These are phyloP conservation scores for Chenopodium formosanum DNA, from an alignment of 148 eudicot species.

Conservation along the genomic window DNA sequence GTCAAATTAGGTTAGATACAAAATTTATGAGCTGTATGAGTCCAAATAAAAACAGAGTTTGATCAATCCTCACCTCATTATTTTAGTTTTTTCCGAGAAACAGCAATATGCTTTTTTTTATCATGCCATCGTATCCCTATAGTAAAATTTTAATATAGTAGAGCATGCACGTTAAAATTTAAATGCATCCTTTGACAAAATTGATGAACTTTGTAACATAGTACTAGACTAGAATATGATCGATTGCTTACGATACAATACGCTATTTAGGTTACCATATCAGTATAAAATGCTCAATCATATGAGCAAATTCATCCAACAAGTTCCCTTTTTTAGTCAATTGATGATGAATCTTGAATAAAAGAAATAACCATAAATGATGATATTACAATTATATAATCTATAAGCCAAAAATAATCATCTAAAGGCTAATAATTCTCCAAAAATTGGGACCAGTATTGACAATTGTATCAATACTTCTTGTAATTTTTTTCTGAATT, in stretches of 20 bases:
- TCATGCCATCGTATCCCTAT: no score
- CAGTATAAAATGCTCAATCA: background rate
- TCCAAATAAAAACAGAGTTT: no score
- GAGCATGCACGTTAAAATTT: no score
- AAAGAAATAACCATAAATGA: background rate
- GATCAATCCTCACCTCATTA: no score
- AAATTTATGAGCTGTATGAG: no score
- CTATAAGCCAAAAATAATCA: background rate
- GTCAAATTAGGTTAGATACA: no score
- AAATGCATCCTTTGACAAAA: no score
- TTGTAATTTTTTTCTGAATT: background rate
- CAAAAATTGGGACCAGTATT: conserved; percentile 7
- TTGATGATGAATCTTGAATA: conserved; percentile 11
- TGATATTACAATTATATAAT: background rate
- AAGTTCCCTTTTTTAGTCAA: background rate
- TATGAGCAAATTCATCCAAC: background rate
- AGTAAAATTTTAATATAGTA: no score
- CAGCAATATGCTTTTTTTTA: no score
- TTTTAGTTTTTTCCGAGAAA: no score
- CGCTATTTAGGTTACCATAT: background rate
- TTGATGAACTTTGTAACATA: background rate
- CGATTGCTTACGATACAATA: no score
- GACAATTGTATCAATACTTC: background rate
- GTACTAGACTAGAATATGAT: no score
- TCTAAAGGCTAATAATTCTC: background rate